phyloP scores from a whole-genome alignment of 441 rosid genomes.

The Codiaeum variegatum region DNA sequence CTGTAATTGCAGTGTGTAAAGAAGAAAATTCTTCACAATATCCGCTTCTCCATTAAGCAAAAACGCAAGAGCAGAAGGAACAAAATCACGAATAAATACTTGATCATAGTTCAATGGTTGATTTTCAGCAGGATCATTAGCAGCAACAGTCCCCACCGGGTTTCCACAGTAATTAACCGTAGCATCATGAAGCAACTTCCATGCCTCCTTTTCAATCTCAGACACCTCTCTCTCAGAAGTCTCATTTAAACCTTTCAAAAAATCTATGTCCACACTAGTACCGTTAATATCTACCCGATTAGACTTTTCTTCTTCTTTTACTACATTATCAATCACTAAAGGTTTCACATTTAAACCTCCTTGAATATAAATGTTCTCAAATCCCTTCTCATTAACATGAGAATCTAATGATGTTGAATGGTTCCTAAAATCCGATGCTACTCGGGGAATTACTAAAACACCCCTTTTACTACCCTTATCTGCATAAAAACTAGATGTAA shows the following conservation, averaged over 20 bases:
- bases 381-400: conserved; percentile 61
- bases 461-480: conserved; percentile 46
- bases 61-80: conserved; percentile 83
- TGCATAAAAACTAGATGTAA: conserved; percentile 23
- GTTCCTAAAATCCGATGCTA: conserved; percentile 74
- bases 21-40: conserved; percentile 83
- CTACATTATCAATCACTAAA: conserved; percentile 35
- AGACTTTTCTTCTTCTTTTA: conserved; percentile 35
- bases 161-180: conserved; percentile 71
- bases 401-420: conserved; percentile 57
- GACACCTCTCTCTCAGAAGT: conserved; percentile 46
- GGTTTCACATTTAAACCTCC: conserved; percentile 67
- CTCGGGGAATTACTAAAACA: conserved; percentile 66
- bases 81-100: conserved; percentile 90
- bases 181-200: conserved; percentile 65
- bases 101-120: conserved; percentile 85
- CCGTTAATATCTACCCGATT: conserved; percentile 34
- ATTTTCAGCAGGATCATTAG: conserved; percentile 64
- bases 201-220: conserved; percentile 67
- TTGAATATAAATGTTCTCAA: conserved; percentile 64
- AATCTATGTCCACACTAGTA: conserved; percentile 34
- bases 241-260: conserved; percentile 43
- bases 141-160: conserved; percentile 84
- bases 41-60: conserved; percentile 82
- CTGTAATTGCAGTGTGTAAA: conserved; percentile 88